A percentile compares a stretch with the other conserved stretches of the same genome.
Evolutionary conservation across 257 asterid species (phyloP).

Genomic region (Primulina huaijiensis): DNA sequence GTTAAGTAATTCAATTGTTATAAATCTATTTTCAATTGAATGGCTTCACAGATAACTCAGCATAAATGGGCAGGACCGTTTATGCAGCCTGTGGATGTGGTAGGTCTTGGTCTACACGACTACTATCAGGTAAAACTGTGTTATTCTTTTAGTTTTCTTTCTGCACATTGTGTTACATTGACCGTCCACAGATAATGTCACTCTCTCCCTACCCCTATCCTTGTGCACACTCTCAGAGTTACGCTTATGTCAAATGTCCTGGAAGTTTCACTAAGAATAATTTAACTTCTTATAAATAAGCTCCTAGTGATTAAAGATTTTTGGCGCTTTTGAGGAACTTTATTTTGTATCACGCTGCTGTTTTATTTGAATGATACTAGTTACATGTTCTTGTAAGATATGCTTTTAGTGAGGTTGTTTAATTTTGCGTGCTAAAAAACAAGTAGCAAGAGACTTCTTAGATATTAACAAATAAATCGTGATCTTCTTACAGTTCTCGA

Average conservation of each 20-base stretch:
- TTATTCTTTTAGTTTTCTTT: background rate
- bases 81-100: slow-evolving; percentile 92
- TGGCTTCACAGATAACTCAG: slow-evolving; percentile 61
- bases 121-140: slow-evolving; percentile 57
- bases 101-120: slow-evolving; percentile 80
- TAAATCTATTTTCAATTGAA: slow-evolving; percentile 12
- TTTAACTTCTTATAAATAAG: background rate
- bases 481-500: background rate
- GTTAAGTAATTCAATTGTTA: background rate
- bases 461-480: background rate
- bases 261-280: too few relatives aligned
- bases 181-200: background rate
- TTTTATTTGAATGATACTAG: background rate
- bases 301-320: background rate
- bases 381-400: background rate
- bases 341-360: background rate
- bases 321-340: background rate
- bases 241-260: too few relatives aligned
- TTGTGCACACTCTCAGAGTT: background rate
- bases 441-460: background rate
- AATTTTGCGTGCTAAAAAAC: background rate
- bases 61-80: slow-evolving; percentile 92
- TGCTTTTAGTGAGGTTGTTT: background rate
- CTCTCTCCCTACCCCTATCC: background rate
- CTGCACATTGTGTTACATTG: background rate